Conservation (phyloP, 345 rosid genomes). For the Aegle marmelos region DNA sequence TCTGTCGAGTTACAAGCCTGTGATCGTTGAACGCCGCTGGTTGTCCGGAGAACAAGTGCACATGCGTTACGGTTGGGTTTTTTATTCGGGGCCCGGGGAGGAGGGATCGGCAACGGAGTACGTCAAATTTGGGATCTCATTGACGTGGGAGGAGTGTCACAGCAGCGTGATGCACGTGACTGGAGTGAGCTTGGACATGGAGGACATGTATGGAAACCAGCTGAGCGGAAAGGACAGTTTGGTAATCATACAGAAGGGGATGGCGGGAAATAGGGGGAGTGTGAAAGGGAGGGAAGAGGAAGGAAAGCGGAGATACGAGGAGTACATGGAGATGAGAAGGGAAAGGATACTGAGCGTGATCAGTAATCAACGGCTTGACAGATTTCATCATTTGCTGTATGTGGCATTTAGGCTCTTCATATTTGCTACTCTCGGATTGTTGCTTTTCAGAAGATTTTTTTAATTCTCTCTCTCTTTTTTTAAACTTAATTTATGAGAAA, state of each 20-base stretch:
- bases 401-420: constrained; percentile 40
- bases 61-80: constrained; percentile 38
- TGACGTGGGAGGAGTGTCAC: constrained; percentile 43
- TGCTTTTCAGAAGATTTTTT: constrained; percentile 22
- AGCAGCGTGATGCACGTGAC: constrained; percentile 62
- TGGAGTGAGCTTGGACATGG: constrained; percentile 60
- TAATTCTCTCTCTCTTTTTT: no score
- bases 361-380: constrained; percentile 26
- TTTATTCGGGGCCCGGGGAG: constrained; percentile 19
- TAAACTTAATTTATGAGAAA: no score
- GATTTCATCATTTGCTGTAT: constrained; percentile 25
- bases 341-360: constrained; percentile 43
- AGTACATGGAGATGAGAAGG: constrained; percentile 45
- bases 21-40: constrained; percentile 71
- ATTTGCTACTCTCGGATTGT: constrained; percentile 31
- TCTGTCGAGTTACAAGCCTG: constrained; percentile 61
- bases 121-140: constrained; percentile 45
- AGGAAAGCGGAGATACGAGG: constrained; percentile 35
- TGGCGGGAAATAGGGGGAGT: constrained; percentile 50
- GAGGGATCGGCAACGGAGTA: constrained; percentile 28
- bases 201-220: constrained; percentile 64
- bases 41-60: constrained; percentile 58
- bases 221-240: constrained; percentile 64
- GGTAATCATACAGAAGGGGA: constrained; percentile 36
- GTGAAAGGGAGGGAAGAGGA: constrained; percentile 25